Evolutionary conservation across 2,329 filamentous ascomycete genomes (phyloP), one percentile per base, ranked within the genome.

Genomic region (Calonectria pteridis): DNA sequence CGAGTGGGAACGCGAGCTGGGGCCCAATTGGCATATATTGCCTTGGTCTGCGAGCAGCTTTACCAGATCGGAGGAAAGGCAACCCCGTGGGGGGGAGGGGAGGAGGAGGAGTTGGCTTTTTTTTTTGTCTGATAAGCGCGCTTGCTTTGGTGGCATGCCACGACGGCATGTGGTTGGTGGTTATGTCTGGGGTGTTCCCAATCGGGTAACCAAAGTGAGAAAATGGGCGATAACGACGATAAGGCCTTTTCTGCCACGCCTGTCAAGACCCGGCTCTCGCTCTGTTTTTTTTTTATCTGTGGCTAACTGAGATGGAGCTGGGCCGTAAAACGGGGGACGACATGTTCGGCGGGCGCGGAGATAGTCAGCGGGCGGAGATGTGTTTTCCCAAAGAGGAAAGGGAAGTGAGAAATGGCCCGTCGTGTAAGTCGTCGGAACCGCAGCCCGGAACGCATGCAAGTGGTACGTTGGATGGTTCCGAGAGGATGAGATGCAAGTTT

Each of bases 131-230:
- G 71, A 73, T 73, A 73, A 73, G 66, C 65, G 66, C 65, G 65
- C 65, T 49, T 37, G 66, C 35, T 59, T 40, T 35, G 31, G 31
- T 37, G 50, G 58, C n/a, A 31, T 28, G 33, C 35, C 33, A 67
- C 55, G 29, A 26, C 6, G 4, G 37, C 26, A 10, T 31, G n/a
- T 65, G 66, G 66, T 67, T 67, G 70, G 55, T 29, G 28, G 31
- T 11, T 29, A 28, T 4, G 18, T n/a, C 35, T 53, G 31, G 31
- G 71, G 16, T 18, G 9, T n/a, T 71, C 67, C 68, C 29, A 46
- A 69, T 73, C n/a, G 6, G 71, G 71, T 23, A 73, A 69, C 14
- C 31, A 70, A 73, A 69, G 71, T 69, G 71, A 73, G 66, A 73
- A 66, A 71, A 66, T 6, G 28, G n/a, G 16, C 43, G 43, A 70